Base-by-base conservation (phyloP, 2,329 filamentous ascomycete genomes). In the Diaporthe vaccinii region DNA sequence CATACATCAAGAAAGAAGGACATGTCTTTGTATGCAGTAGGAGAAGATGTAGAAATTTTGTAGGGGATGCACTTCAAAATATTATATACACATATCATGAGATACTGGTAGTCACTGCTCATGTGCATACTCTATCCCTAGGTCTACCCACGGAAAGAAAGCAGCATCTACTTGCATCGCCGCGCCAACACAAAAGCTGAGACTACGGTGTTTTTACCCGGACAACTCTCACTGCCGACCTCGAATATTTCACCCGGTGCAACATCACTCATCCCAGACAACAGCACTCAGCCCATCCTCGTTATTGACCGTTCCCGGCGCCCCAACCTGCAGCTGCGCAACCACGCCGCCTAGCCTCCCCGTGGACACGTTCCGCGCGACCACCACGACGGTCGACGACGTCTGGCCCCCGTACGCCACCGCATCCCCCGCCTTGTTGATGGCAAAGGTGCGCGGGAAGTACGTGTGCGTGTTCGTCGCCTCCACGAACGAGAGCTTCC, bases 371-470 rank as follows among this genome's bases (percentile, higher is more conserved):
- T 94, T 87, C 15, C 93, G 83, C 75, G 83, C 81, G 36, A 92
- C 84, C 46, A 94, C 87, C 2, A 87, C 89, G 0, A 94, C 89
- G 31, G 87, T 90, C 20, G 88, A 86, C 55, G 87, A 90, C 2
- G 87, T 87, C 83, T 93, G 91, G 34, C 93, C 88, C 0, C 89
- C 92, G 53, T 94, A 87, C 0, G 92, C 92, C 2, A 93, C 86
- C 76, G 92, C 78, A 59, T 87, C 85, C 0, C 92, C 92, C 0
- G 87, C 87, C 53, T 85, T 86, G 79, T 92, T 93, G 72, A 93
- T 84, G 31, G 86, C 85, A 80, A 93, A 92, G 1, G 91, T 92
- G 1, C 93, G 86, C 0, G 93, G 92, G 78, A 89, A 91, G 74
- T 84, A 87, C 0, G 92, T 89, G 76, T 90, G 89, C 2, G 91